A percentile compares a stretch with the other conserved stretches of the same genome.
Conservation (phyloP, 352 stramenopile genomes). For the Globisporangium cystogenes region DNA sequence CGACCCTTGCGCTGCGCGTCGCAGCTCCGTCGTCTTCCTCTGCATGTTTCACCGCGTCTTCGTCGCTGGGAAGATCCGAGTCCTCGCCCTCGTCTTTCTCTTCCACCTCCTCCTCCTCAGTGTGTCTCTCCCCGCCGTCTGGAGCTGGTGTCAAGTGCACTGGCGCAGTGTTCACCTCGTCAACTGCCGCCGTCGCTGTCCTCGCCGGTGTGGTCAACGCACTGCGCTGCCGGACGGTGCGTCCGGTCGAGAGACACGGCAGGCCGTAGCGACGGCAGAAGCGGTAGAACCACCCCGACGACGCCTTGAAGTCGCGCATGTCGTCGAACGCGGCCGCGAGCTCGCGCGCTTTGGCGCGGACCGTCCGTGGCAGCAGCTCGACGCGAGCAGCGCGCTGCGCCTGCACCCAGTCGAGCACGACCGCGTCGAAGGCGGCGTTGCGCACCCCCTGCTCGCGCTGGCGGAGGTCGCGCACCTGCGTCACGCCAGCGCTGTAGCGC, state of each 20-base stretch:
- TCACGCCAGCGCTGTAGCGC: constrained; percentile 29
- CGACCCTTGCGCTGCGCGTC: neutral
- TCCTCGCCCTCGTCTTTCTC: neutral
- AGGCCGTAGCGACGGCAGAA: constrained; percentile 40
- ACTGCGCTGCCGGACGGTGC: neutral
- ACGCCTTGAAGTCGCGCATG: constrained; percentile 51
- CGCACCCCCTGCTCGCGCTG: constrained; percentile 34
- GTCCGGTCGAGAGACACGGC: constrained; percentile 7
- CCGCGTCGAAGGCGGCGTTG: constrained; percentile 33
- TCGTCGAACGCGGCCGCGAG: constrained; percentile 23
- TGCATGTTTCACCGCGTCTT: neutral
- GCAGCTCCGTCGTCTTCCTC: neutral
- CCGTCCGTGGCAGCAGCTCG: constrained; percentile 18
- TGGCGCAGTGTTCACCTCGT: neutral
- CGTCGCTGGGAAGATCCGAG: too few relatives aligned
- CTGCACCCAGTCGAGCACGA: constrained; percentile 33
- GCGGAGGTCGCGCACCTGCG: constrained; percentile 23
- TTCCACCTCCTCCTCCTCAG: too few relatives aligned
- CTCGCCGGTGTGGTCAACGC: neutral
- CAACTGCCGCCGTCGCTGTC: too few relatives aligned
- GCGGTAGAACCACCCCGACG: constrained; percentile 49
- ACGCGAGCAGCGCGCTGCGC: constrained; percentile 13
- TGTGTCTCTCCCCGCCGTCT: neutral
- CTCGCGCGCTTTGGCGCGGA: constrained; percentile 29
- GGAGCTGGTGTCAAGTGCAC: neutral